phyloP scores from a whole-genome alignment of 306 rosid genomes.

The Nissolia schottii region DNA sequence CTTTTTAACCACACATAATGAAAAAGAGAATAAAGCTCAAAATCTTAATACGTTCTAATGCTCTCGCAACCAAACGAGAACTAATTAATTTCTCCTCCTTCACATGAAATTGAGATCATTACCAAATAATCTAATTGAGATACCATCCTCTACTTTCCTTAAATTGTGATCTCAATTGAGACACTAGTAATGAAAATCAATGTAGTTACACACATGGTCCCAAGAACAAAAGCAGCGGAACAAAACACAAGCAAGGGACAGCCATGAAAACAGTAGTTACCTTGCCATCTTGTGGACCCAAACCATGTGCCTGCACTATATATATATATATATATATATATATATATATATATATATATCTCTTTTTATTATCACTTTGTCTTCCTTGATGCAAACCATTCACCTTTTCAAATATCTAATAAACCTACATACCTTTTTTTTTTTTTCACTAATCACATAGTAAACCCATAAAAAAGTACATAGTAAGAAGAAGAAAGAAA shows the following conservation, averaged over 20 bases:
- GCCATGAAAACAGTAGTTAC: slow-evolving; percentile 42
- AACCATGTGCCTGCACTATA: slow-evolving; percentile 56
- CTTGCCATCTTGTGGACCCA: slow-evolving; percentile 52
- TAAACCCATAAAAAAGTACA: slow-evolving; percentile 17
- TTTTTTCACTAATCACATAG: slow-evolving; percentile 1
- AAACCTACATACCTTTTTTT: not conserved
- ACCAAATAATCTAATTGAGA: no score
- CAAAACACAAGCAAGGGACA: slow-evolving; percentile 34
- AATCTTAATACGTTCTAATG: no score
- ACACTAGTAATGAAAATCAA: slow-evolving; percentile 16
- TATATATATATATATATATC: no score
- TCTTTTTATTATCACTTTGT: slow-evolving; percentile 15
- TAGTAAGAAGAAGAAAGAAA: not conserved
- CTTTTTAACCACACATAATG: no score
- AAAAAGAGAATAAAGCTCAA: no score
- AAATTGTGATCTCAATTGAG: no score
- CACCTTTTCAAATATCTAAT: slow-evolving; percentile 16
- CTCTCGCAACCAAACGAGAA: no score
- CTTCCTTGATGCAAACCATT: slow-evolving; percentile 29
- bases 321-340: no score
- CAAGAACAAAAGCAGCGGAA: slow-evolving; percentile 25
- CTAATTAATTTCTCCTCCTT: no score
- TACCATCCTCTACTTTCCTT: no score
- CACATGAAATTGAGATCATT: no score
- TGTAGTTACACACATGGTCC: slow-evolving; percentile 18